phyloP scores from a whole-genome alignment of 1,284 basidiomycete species.

The Pyrrhoderma lamaoense region DNA sequence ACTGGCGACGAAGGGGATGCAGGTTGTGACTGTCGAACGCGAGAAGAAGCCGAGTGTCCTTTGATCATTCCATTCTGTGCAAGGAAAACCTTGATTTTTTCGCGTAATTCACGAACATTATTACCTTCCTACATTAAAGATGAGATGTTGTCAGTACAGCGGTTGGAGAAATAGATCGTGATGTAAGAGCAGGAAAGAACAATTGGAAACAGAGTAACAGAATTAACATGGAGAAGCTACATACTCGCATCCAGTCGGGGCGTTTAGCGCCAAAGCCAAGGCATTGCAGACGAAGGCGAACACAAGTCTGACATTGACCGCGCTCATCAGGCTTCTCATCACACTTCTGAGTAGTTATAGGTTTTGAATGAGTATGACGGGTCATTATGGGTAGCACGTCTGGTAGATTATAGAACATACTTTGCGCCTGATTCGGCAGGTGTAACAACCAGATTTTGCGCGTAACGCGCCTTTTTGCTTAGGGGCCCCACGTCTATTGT shows the following conservation, averaged over 20 bases:
- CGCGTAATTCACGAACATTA: constrained; percentile 57
- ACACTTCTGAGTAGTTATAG: constrained; percentile 54
- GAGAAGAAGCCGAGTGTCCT: constrained; percentile 46
- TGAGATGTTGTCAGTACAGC: no score
- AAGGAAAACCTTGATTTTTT: constrained; percentile 70
- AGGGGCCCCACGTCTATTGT: not conserved
- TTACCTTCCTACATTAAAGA: constrained; percentile 47
- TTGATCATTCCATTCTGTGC: constrained; percentile 80
- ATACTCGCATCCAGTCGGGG: constrained; percentile 76
- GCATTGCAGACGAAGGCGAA: constrained; percentile 73
- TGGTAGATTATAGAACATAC: constrained; percentile 32
- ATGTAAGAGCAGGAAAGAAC: constrained; percentile 11
- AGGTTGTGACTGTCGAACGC: not conserved
- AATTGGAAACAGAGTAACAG: constrained; percentile 2
- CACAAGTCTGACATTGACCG: constrained; percentile 67
- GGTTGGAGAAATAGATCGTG: not conserved
- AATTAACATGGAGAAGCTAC: constrained; percentile 22
- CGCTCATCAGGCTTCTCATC: constrained; percentile 60
- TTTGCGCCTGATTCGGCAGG: constrained; percentile 77
- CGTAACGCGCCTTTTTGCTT: constrained; percentile 64
- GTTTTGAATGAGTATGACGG: constrained; percentile 14
- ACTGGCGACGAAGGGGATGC: no score
- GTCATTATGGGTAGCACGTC: constrained; percentile 19
- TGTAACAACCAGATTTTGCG: constrained; percentile 80
- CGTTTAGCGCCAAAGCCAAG: constrained; percentile 78